Evolutionary conservation across 768 basidiomycete species (phyloP).

Genomic region (Lyophyllum semitale): DNA sequence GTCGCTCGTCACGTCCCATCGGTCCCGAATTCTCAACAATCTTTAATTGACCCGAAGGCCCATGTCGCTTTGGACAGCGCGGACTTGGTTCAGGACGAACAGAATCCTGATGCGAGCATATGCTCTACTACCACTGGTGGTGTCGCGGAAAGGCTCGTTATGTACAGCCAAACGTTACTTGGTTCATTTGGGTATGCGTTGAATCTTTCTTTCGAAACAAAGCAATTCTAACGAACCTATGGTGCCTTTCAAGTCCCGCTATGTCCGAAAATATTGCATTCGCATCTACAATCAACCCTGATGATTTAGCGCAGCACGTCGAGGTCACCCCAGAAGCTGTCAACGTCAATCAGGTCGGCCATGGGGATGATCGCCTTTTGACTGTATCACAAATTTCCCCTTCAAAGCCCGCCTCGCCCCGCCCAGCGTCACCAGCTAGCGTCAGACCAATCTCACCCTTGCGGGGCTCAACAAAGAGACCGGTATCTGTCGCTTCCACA

Average conservation of each 20-base stretch:
- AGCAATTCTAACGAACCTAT: slow-evolving; percentile 9
- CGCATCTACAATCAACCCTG: slow-evolving; percentile 11
- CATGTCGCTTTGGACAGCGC: slow-evolving; percentile 8
- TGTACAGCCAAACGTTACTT: slow-evolving; percentile 48
- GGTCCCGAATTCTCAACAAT: slow-evolving; percentile 11
- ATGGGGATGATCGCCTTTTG: slow-evolving; percentile 25
- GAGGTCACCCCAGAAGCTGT: slow-evolving; percentile 4
- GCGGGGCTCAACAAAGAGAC: slow-evolving; percentile 51
- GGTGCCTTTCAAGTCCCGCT: slow-evolving; percentile 16
- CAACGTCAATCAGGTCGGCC: slow-evolving; percentile 5
- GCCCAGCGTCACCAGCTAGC: slow-evolving; percentile 7
- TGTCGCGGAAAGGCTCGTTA: slow-evolving; percentile 50
- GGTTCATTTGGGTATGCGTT: slow-evolving; percentile 45
- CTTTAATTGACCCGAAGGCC: background rate
- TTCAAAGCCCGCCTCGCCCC: slow-evolving; percentile 20
- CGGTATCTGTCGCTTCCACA: slow-evolving; percentile 24
- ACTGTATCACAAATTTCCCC: slow-evolving; percentile 58
- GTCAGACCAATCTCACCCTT: slow-evolving; percentile 36
- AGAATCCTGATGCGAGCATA: slow-evolving; percentile 27
- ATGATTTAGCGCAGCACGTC: slow-evolving; percentile 1
- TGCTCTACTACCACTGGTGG: slow-evolving; percentile 31
- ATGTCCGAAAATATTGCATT: background rate
- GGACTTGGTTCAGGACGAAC: slow-evolving; percentile 9
- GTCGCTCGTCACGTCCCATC: slow-evolving; percentile 7
- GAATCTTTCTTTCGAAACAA: slow-evolving; percentile 4